A percentile compares a stretch with the other conserved stretches of the same genome.
These are phyloP conservation scores for Eucalyptus curtisii DNA, from an alignment of 345 rosid species.

Conservation along the genomic window DNA sequence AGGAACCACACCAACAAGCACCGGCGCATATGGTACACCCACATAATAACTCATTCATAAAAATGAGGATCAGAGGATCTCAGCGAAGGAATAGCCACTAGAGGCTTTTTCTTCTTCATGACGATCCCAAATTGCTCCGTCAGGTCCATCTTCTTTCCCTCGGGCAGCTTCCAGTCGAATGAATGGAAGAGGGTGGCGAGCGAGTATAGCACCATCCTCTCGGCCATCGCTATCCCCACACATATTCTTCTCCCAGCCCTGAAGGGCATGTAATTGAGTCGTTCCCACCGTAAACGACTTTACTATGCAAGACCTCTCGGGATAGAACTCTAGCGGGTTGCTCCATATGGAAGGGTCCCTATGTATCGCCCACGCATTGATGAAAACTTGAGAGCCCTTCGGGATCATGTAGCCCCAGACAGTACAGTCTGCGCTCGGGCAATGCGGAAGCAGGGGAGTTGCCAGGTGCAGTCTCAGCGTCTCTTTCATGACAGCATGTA, in stretches of 20 bases:
- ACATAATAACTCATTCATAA: slow-evolving; percentile 2
- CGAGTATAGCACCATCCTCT: slow-evolving; percentile 48
- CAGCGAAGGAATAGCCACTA: slow-evolving; percentile 30
- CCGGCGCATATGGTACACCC: neutral
- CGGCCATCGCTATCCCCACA: slow-evolving; percentile 53
- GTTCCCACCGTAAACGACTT: slow-evolving; percentile 37
- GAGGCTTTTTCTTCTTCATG: slow-evolving; percentile 45
- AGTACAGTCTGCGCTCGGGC: slow-evolving; percentile 17
- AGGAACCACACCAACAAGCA: neutral
- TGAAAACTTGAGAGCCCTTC: slow-evolving; percentile 21
- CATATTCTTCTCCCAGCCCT: slow-evolving; percentile 73
- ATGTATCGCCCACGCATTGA: slow-evolving; percentile 48
- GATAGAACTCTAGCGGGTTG: slow-evolving; percentile 30
- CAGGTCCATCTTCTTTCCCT: slow-evolving; percentile 13
- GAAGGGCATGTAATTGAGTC: slow-evolving; percentile 48
- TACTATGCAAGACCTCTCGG: slow-evolving; percentile 27
- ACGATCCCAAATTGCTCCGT: slow-evolving; percentile 70
- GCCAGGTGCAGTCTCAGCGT: slow-evolving; percentile 35
- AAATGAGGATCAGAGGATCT: slow-evolving; percentile 31
- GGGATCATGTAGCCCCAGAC: slow-evolving; percentile 37
- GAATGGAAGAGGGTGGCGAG: slow-evolving; percentile 55
- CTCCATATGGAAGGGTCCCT: slow-evolving; percentile 41
- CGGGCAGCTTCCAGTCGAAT: slow-evolving; percentile 46
- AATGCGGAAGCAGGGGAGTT: slow-evolving; percentile 38
- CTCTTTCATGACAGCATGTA: slow-evolving; percentile 40